phyloP scores from a whole-genome alignment of 768 basidiomycete genomes.

The Clitopilus passeckerianus region DNA sequence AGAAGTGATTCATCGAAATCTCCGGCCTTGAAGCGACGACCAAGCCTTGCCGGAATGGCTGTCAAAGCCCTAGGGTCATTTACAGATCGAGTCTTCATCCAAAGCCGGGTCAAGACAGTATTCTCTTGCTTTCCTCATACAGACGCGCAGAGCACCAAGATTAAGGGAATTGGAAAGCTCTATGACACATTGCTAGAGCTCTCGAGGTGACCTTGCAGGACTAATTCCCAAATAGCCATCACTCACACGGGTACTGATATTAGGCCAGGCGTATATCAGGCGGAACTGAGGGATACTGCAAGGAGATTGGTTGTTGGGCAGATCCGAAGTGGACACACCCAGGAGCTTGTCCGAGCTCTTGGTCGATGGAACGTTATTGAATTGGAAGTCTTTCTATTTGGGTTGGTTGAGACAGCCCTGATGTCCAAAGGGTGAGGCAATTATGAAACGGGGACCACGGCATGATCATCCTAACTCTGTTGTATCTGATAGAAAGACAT shows the following conservation, averaged over 20 bases:
- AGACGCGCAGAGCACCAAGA: neutral
- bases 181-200: slow-evolving; percentile 2
- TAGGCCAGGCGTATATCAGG: neutral
- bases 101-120: neutral
- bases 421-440: neutral
- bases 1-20: neutral
- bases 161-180: neutral
- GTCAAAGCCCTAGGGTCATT: slow-evolving; percentile 1
- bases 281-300: neutral
- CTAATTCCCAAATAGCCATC: neutral
- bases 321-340: slow-evolving; percentile 1
- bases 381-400: neutral
- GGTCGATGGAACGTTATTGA: neutral
- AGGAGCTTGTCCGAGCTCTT: slow-evolving; percentile 1
- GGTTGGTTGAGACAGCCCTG: neutral
- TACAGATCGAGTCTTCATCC: neutral
- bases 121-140: slow-evolving; percentile 2
- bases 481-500: neutral
- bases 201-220: neutral
- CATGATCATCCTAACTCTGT: neutral
- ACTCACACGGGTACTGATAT: neutral
- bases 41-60: slow-evolving; percentile 5
- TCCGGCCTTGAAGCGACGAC: slow-evolving; percentile 1
- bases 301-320: neutral
- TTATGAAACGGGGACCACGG: neutral